Evolutionary conservation across 176 grass and related monocot genomes (phyloP).

Genomic region (Musa schizocarpa): DNA sequence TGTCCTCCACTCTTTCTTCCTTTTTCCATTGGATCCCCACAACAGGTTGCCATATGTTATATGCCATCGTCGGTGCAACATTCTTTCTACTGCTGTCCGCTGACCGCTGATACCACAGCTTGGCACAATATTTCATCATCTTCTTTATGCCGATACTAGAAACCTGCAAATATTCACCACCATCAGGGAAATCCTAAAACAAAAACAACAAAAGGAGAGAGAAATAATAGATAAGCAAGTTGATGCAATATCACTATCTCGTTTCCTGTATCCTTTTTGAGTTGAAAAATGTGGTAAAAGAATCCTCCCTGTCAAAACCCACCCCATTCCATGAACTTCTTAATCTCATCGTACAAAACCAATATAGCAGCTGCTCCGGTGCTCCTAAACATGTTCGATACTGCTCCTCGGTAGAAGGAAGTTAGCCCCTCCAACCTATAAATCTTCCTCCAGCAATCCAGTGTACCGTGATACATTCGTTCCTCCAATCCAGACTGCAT

Average conservation of each 20-base stretch:
- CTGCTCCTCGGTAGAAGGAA: conserved; percentile 72
- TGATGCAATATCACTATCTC: neutral
- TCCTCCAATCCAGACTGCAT: conserved; percentile 82
- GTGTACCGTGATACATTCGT: conserved; percentile 58
- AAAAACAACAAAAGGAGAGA: no score
- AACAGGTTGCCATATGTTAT: no score
- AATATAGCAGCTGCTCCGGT: conserved; percentile 86
- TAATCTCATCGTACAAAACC: conserved; percentile 88
- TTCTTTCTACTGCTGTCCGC: no score
- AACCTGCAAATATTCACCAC: no score
- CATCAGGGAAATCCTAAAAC: no score
- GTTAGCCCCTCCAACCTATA: conserved; percentile 59
- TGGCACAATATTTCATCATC: no score
- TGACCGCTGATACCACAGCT: no score
- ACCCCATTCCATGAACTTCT: conserved; percentile 69
- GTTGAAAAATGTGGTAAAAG: neutral
- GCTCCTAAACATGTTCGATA: conserved; percentile 88
- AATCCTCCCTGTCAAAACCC: conserved; percentile 18
- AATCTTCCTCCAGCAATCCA: conserved; percentile 89
- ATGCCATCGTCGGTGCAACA: no score
- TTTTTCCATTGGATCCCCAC: no score
- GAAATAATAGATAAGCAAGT: neutral
- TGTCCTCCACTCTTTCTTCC: no score
- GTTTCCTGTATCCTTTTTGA: neutral
- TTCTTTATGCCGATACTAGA: no score